These are phyloP conservation scores for Diaporthe sp. DNA, from an alignment of 2,329 filamentous ascomycete genomes.

Conservation along the genomic window DNA sequence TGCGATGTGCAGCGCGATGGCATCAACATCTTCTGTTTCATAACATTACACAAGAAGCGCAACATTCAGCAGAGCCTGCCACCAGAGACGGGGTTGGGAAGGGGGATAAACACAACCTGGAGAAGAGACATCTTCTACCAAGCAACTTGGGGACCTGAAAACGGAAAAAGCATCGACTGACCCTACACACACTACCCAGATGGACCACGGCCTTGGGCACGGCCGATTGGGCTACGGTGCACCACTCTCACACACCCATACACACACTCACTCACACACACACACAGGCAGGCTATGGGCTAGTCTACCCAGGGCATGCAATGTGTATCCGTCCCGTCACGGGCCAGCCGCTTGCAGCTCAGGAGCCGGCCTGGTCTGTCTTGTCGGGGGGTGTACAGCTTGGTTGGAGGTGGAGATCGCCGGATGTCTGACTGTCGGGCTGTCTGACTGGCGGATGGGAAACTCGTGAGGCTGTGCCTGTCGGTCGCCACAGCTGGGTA, in stretches of 20 bases:
- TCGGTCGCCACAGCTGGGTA: constrained; percentile 35
- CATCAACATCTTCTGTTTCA: constrained; percentile 30
- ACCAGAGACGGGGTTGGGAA: constrained; percentile 7
- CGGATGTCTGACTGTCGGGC: constrained; percentile 21
- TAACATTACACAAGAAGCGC: constrained; percentile 29
- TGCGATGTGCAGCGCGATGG: constrained; percentile 26
- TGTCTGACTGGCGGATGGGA: constrained; percentile 13
- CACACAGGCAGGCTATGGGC: neutral
- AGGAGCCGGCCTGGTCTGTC: constrained; percentile 25
- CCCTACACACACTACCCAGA: constrained; percentile 23
- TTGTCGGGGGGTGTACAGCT: constrained; percentile 3
- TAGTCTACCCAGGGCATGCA: neutral
- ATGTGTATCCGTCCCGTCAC: constrained; percentile 9
- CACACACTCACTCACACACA: neutral
- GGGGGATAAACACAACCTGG: constrained; percentile 1
- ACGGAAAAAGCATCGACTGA: constrained; percentile 33
- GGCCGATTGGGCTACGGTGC: constrained; percentile 21
- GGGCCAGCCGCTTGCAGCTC: constrained; percentile 28
- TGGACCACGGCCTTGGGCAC: constrained; percentile 24
- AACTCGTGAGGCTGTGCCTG: constrained; percentile 37
- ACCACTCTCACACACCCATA: neutral
- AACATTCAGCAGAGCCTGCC: constrained; percentile 18
- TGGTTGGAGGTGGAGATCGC: constrained; percentile 9
- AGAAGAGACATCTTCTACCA: neutral
- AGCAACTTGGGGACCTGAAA: constrained; percentile 15